A percentile compares a stretch with the other conserved stretches of the same genome.
Evolutionary conservation across 352 stramenopile genomes (phyloP).

Genomic region (Phytophthora megakarya): DNA sequence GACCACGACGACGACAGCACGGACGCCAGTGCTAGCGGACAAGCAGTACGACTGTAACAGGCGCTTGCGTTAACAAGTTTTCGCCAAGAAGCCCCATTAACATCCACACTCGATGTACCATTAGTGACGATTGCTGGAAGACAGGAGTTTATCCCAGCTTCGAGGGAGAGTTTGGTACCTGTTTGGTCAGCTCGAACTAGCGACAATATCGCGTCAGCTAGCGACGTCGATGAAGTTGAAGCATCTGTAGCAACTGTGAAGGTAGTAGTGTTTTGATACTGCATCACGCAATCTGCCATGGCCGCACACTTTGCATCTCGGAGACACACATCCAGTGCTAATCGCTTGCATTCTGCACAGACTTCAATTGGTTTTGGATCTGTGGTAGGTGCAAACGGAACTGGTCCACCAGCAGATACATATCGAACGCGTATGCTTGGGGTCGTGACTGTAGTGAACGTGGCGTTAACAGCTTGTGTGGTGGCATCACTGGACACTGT

Average conservation of each 20-base stretch:
- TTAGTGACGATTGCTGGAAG: slow-evolving; percentile 18
- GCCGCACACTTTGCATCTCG: slow-evolving; percentile 52
- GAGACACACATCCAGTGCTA: slow-evolving; percentile 56
- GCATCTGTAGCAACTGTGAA: slow-evolving; percentile 19
- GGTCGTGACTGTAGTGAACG: slow-evolving; percentile 10
- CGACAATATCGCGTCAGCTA: slow-evolving; percentile 45
- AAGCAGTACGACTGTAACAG: slow-evolving; percentile 51
- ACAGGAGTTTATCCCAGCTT: slow-evolving; percentile 41
- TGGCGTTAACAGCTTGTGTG: slow-evolving; percentile 10
- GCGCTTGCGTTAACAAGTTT: slow-evolving; percentile 59
- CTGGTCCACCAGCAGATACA: slow-evolving; percentile 24
- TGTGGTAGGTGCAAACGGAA: slow-evolving; percentile 20
- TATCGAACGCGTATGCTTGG: slow-evolving; percentile 43
- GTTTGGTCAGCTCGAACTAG: slow-evolving; percentile 37
- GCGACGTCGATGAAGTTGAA: slow-evolving; percentile 3
- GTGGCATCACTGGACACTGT: slow-evolving; percentile 11
- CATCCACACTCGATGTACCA: slow-evolving; percentile 22
- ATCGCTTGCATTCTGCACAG: slow-evolving; percentile 38
- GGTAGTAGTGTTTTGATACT: slow-evolving; percentile 22
- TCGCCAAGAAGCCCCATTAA: slow-evolving; percentile 44
- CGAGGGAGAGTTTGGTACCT: slow-evolving; percentile 39
- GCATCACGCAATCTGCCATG: slow-evolving; percentile 60
- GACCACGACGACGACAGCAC: slow-evolving; percentile 39
- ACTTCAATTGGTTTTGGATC: slow-evolving; percentile 9
- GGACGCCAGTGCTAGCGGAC: slow-evolving; percentile 44